phyloP scores from a whole-genome alignment of 23 red algal genomes.

The Gracilaria domingensis region DNA sequence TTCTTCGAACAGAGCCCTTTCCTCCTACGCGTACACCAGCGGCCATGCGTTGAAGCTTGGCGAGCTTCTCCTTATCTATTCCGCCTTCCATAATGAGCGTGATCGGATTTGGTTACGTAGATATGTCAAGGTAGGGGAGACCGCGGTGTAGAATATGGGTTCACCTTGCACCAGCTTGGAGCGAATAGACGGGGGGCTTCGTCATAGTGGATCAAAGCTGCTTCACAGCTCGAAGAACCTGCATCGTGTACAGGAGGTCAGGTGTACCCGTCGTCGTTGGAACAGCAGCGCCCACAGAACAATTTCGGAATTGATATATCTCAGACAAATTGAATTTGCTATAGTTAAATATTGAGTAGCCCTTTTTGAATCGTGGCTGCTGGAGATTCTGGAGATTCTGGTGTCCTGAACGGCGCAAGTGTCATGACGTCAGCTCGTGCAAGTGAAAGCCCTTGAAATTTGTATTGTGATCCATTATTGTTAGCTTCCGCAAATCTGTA shows the following conservation, averaged over 20 bases:
- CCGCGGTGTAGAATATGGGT: neutral
- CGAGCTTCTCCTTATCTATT: slow-evolving; percentile 85
- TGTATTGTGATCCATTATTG: too few relatives aligned
- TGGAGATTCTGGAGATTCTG: too few relatives aligned
- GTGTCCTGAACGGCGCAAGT: too few relatives aligned
- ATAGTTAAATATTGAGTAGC: too few relatives aligned
- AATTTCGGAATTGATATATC: neutral
- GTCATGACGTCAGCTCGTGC: too few relatives aligned
- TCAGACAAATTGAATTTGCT: neutral
- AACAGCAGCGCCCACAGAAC: neutral
- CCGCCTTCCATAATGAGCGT: slow-evolving; percentile 51
- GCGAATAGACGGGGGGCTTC: neutral
- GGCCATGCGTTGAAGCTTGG: slow-evolving; percentile 91
- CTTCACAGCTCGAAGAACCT: neutral
- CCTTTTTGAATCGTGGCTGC: too few relatives aligned
- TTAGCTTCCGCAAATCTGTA: too few relatives aligned
- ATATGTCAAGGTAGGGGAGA: neutral
- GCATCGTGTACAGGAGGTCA: slow-evolving; percentile 29
- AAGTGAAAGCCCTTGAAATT: too few relatives aligned
- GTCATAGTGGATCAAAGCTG: slow-evolving; percentile 3
- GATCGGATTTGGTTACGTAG: neutral
- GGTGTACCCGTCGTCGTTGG: neutral
- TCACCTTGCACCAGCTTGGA: neutral
- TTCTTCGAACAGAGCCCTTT: slow-evolving; percentile 95
- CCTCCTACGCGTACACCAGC: slow-evolving; percentile 92